Conservation (phyloP, 352 stramenopile genomes). For the Globisporangium echinulatum region DNA sequence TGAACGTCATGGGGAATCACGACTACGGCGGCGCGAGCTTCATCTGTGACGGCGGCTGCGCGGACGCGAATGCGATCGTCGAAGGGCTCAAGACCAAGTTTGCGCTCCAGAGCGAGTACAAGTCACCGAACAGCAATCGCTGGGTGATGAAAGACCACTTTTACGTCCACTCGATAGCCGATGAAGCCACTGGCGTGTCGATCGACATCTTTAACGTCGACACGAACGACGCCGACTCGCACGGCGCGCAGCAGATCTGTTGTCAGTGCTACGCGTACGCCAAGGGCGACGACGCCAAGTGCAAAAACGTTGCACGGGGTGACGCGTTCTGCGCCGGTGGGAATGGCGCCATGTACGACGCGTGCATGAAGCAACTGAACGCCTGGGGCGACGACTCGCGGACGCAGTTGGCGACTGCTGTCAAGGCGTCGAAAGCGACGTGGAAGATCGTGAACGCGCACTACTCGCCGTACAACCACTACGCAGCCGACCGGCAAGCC, state of each 20-base stretch:
- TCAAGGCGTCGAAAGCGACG: constrained; percentile 53
- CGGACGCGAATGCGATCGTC: constrained; percentile 8
- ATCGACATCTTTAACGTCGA: constrained; percentile 87
- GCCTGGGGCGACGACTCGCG: constrained; percentile 69
- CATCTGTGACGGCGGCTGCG: constrained; percentile 35
- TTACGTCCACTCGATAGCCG: constrained; percentile 64
- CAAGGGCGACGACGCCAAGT: constrained; percentile 36
- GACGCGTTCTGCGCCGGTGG: constrained; percentile 50
- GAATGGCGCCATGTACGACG: constrained; percentile 44
- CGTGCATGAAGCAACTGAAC: constrained; percentile 58
- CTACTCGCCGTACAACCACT: constrained; percentile 77
- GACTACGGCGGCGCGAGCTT: constrained; percentile 57
- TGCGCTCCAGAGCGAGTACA: constrained; percentile 55
- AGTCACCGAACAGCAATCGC: constrained; percentile 69
- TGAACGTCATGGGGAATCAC: constrained; percentile 70
- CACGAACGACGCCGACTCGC: constrained; percentile 64
- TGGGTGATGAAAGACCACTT: constrained; percentile 83
- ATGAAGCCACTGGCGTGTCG: constrained; percentile 46
- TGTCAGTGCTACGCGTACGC: constrained; percentile 82
- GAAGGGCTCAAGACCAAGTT: constrained; percentile 11
- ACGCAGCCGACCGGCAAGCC: constrained; percentile 43
- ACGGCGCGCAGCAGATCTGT: constrained; percentile 66
- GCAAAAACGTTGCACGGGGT: constrained; percentile 42
- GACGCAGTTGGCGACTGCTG: constrained; percentile 38
- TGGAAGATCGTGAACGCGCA: constrained; percentile 87